Base-by-base conservation (phyloP, 768 basidiomycete genomes). In the Russula earlei region DNA sequence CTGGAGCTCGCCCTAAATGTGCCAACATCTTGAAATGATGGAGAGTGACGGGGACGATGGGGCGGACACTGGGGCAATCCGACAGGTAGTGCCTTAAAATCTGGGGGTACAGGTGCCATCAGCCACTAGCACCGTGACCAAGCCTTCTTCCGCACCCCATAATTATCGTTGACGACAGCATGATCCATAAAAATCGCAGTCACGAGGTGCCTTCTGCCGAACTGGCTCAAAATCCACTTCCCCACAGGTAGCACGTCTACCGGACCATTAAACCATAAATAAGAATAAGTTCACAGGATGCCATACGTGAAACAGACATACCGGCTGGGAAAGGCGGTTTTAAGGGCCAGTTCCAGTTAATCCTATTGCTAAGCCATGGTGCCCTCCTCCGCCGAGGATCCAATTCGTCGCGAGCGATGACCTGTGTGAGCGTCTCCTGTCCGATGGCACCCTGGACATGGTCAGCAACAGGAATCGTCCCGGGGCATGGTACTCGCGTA, bases 11-110 rank as follows among this genome's bases (percentile, higher is more conserved):
- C 19, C 85, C 85, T 17, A 90, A 69, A 42, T 75, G 78, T 4
- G 86, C 86, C 45, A 90, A 74, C n/a, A 84, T 64, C 65, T 81
- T 78, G 70, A 90, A 90, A 63, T 87, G 86, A 63, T 85, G 82
- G 49, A 90, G 70, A 5, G 87, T 89, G 31, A 88, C 65, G 20
- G 87, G 87, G 25, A 88, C 84, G 42, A 73, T 78, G 7, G 63
- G 58, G 24, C 64, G 87, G 25, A 88, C 84, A 44, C 72, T 78
- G 7, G 63, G 59, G 25, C 64, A 52, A 34, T 51, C 63, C 46
- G 59, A 64, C n/a, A 67, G 59, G 5, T 65, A 65, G 40, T 47
- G 62, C 57, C 40, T 64, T 55, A 67, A 62, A 52, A 37, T 40
- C 46, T 49, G 79, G 64, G 63, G 25, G n/a, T 24, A 79, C 31